Base-by-base conservation (phyloP, 768 basidiomycete genomes). In the Xerocomellus chrysenteron region DNA sequence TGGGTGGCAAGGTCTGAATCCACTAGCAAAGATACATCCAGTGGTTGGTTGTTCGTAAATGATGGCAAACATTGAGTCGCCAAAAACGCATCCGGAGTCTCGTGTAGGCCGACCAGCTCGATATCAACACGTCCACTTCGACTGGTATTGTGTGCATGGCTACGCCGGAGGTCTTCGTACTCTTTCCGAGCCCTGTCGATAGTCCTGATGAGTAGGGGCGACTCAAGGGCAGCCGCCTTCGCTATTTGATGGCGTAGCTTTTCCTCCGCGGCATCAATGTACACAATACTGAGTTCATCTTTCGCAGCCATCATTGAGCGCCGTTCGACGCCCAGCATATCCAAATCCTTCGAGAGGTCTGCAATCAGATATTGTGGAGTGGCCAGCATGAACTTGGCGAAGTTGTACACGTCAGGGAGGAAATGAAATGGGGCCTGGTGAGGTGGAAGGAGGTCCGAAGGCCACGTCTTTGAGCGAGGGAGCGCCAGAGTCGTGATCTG, bases 341-440 rank as follows among this genome's bases (percentile, higher is more conserved):
- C 82, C 30, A 94, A 72, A 57, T 99, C 90, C 44, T 73, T 76
- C 3, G 82, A 79, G 13, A 98, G 82, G 67, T 92, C 88, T 17
- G 80, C 68, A 41, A 89, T 79, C 55, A 98, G 81, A 70, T 95
- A 91, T 2, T 82, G 78, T 1, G 96, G 93, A 0, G 94, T 93
- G 19, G 93, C 94, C 26, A 98, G 85, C 94, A 98, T 97, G 76
- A 98, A 97, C 67, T 92, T 94, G 19, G 94, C 82, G 70, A 89
- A 97, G 39, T 76, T 75, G 60, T 86, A 85, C 40, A 97, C 90
- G 66, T 98, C 94, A 1, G 95, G 97, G 21, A 96, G 79, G 76
- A 99, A 98, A 68, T 97, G 84, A 77, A 95, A 98, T 8, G 97
- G 96, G 0, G 94, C 92, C 66, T 94, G 88, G 61, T 95, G 92